Evolutionary conservation across 2,329 filamentous ascomycete genomes (phyloP), one percentile per base, ranked within the genome.

Genomic region (Myrmaecium sp.): DNA sequence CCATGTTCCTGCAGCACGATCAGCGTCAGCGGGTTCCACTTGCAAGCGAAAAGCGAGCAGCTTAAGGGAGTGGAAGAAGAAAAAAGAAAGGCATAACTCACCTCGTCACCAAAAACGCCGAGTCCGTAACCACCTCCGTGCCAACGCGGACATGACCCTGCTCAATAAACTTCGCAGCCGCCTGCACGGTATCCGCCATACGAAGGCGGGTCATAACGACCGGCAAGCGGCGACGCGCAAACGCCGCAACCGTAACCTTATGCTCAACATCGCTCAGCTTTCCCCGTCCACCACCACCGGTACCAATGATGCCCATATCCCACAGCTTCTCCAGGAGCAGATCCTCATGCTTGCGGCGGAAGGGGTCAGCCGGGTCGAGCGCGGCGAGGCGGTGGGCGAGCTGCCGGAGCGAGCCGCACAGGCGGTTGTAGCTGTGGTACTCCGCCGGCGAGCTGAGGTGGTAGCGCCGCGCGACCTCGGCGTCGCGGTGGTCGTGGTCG

Each of bases 71-170:
- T n/a, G n/a, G n/a, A n/a, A n/a, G n/a, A n/a, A n/a, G n/a, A n/a
- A 8, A 24, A 28, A 6, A 23, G 10, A 22, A 25, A 26, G 17
- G 4, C 9, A 16, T 3, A 21, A 31, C 37, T 26, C 35, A 57
- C 54, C 56, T 65, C 19, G 81, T 89, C 5, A 95, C 82, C 28
- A 94, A 54, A 43, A 83, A 94, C 1, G 83, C 84, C 15, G 83
- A 74, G 48, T 95, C 86, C 2, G 80, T 91, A 14, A 94, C 68
- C 2, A 84, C 78, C 46, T 94, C 82, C 0, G 82, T 84, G 8
- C 86, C 86, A 1, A 93, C 82, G 25, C 86, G 65, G 3, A 95
- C 83, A 49, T 94, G 84, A 5, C 86, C 86, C 47, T 93, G 82
- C 60, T 95, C 86, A 31, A 95, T 78, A 53, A 93, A 77, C 41